Percentiles rank a stretch among this genome's conserved stretches.
These are phyloP conservation scores for Adiantum capillusveneris DNA, from an alignment of 75 land plant species.

Conservation along the genomic window DNA sequence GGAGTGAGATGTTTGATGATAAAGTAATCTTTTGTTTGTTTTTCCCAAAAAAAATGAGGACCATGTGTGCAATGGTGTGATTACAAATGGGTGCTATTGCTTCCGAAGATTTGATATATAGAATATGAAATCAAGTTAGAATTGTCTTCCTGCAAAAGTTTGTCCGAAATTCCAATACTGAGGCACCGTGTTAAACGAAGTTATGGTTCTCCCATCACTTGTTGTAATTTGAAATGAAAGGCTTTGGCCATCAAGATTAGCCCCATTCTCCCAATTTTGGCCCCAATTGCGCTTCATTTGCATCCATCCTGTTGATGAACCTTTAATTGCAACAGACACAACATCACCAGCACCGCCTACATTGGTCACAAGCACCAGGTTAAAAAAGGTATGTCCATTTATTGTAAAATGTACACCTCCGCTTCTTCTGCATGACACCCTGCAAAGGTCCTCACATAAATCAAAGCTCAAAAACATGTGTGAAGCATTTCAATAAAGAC, in stretches of 20 bases:
- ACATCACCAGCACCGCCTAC: conserved; percentile 22
- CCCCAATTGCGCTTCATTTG: conserved; percentile 25
- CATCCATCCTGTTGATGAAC: conserved; percentile 13
- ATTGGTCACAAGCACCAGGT: conserved; percentile 18
- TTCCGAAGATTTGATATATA: too few species aligned
- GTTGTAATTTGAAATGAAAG: conserved; percentile 13
- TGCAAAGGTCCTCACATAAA: background rate
- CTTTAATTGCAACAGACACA: conserved; percentile 12
- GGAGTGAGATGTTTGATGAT: too few species aligned
- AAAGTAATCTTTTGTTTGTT: too few species aligned
- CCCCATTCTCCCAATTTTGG: conserved; percentile 17
- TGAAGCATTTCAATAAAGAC: background rate
- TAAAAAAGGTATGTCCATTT: conserved; percentile 11
- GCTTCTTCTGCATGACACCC: conserved; percentile 17
- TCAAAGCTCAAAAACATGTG: background rate
- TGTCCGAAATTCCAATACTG: conserved; percentile 23
- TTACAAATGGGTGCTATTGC: too few species aligned
- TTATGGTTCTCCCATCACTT: conserved; percentile 8
- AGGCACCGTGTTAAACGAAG: conserved; percentile 10
- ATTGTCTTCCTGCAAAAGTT: conserved; percentile 18
- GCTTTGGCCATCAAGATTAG: conserved; percentile 7
- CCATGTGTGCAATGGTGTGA: too few species aligned
- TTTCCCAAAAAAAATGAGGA: too few species aligned
- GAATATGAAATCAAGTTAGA: too few species aligned
- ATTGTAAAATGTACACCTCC: conserved; percentile 25